phyloP scores from a whole-genome alignment of 805 yeast genomes.

The Metschnikowia chrysomelidarum region DNA sequence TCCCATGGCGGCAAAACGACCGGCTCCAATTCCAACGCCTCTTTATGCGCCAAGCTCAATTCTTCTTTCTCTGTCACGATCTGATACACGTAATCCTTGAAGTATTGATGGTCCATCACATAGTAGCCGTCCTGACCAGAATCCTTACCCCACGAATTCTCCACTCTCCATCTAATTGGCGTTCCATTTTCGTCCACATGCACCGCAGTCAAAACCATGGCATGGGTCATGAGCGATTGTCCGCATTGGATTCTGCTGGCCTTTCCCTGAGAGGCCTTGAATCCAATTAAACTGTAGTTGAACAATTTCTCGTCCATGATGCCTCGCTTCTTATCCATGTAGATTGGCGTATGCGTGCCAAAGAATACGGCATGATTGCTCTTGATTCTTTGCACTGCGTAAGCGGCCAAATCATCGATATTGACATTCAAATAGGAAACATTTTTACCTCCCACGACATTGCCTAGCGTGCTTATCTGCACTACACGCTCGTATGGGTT shows the following conservation, averaged over 20 bases:
- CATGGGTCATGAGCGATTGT: slow-evolving; percentile 24
- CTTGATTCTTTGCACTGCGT: slow-evolving; percentile 18
- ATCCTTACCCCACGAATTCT: slow-evolving; percentile 75
- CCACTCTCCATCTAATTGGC: slow-evolving; percentile 70
- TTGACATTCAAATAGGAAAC: slow-evolving; percentile 22
- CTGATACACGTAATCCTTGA: slow-evolving; percentile 73
- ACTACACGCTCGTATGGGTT: slow-evolving; percentile 18
- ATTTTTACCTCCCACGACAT: slow-evolving; percentile 19
- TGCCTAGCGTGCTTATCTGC: slow-evolving; percentile 20
- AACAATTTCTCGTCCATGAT: slow-evolving; percentile 20
- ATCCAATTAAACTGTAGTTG: slow-evolving; percentile 18
- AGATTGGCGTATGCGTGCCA: slow-evolving; percentile 23
- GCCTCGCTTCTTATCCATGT: slow-evolving; percentile 23
- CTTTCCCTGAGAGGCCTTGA: slow-evolving; percentile 17
- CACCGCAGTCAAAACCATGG: slow-evolving; percentile 22
- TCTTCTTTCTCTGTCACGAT: slow-evolving; percentile 44
- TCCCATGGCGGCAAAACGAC: slow-evolving; percentile 72
- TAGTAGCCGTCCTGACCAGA: slow-evolving; percentile 66
- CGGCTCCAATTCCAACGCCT: slow-evolving; percentile 38
- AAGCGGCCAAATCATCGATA: slow-evolving; percentile 15
- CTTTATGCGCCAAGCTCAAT: slow-evolving; percentile 29
- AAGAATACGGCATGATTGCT: slow-evolving; percentile 21
- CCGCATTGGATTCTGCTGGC: slow-evolving; percentile 20
- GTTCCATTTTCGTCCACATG: slow-evolving; percentile 37
- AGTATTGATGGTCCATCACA: slow-evolving; percentile 70